A percentile compares a stretch with the other conserved stretches of the same genome.
Evolutionary conservation across 1,139 yeast species (phyloP).

Genomic region (Protomyces inundatus): DNA sequence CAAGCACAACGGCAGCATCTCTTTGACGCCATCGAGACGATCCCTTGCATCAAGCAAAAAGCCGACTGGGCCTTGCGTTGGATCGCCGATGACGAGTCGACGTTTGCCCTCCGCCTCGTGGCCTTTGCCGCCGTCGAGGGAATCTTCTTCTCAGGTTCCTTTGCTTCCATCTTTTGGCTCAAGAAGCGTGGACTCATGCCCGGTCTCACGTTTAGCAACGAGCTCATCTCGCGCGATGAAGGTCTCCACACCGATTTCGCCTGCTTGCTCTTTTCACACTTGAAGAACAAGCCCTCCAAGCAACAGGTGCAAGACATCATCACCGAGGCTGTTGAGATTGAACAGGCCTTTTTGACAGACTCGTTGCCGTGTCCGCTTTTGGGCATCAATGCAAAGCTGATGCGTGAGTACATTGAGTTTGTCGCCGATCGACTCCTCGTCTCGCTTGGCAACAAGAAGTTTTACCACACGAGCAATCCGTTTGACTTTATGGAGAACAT

Average conservation of each 20-base stretch:
- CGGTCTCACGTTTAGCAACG: constrained; percentile 94
- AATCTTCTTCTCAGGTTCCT: constrained; percentile 94
- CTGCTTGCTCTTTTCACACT: constrained; percentile 86
- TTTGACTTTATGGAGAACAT: constrained; percentile 98
- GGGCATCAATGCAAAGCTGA: constrained; percentile 87
- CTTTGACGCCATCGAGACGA: constrained; percentile 89
- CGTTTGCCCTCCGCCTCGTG: constrained; percentile 90
- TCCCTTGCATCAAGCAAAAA: constrained; percentile 90
- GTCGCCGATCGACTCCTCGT: constrained; percentile 91
- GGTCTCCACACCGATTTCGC: constrained; percentile 99
- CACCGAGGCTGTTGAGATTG: constrained; percentile 92
- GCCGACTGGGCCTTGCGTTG: constrained; percentile 98
- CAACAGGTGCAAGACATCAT: constrained; percentile 76
- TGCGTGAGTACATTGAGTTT: constrained; percentile 97
- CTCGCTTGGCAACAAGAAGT: constrained; percentile 83
- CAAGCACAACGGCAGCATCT: constrained; percentile 82
- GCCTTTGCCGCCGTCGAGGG: constrained; percentile 99
- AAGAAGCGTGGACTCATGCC: constrained; percentile 97
- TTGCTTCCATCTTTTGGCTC: constrained; percentile 97
- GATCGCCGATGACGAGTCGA: constrained; percentile 81
- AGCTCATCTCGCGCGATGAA: constrained; percentile 95
- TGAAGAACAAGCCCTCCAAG: constrained; percentile 78
- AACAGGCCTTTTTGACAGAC: constrained; percentile 88
- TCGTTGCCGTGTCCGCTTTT: constrained; percentile 85
- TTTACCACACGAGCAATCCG: constrained; percentile 84